Evolutionary conservation across 352 stramenopile species (phyloP).

Genomic region (Porosira glacialis): DNA sequence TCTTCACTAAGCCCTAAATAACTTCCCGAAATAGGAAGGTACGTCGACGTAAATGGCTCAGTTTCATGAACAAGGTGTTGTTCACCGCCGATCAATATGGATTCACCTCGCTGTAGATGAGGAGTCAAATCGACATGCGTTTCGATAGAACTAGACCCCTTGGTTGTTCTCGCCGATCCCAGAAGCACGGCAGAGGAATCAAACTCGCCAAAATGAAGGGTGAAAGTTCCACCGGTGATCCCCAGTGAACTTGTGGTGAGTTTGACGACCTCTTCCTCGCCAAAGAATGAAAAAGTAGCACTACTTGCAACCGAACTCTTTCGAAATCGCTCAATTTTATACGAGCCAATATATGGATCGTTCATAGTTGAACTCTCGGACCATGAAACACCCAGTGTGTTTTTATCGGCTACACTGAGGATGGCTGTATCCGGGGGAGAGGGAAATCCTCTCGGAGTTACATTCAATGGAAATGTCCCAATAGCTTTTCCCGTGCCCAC

Average conservation of each 20-base stretch:
- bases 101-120: conserved; percentile 83
- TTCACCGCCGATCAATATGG: conserved; percentile 81
- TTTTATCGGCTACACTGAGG: conserved; percentile 48
- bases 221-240: conserved; percentile 66
- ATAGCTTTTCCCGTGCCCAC: conserved; percentile 65
- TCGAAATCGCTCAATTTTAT: conserved; percentile 47
- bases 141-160: conserved; percentile 70
- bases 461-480: conserved; percentile 43
- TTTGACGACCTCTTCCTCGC: conserved; percentile 51
- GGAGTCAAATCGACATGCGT: conserved; percentile 86
- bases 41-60: conserved; percentile 80
- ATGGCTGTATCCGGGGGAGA: conserved; percentile 35
- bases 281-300: conserved; percentile 47
- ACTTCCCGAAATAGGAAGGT: conserved; percentile 78
- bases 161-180: conserved; percentile 53
- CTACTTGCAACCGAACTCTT: conserved; percentile 41
- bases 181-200: conserved; percentile 54
- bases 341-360: conserved; percentile 39
- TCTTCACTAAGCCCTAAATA: conserved; percentile 75
- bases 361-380: conserved; percentile 36
- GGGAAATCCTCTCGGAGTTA: conserved; percentile 40
- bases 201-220: conserved; percentile 70
- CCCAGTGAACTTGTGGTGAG: conserved; percentile 43
- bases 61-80: conserved; percentile 82
- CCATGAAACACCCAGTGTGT: conserved; percentile 51